Evolutionary conservation across 352 stramenopile species (phyloP).

Genomic region (Phytophthora vignae): DNA sequence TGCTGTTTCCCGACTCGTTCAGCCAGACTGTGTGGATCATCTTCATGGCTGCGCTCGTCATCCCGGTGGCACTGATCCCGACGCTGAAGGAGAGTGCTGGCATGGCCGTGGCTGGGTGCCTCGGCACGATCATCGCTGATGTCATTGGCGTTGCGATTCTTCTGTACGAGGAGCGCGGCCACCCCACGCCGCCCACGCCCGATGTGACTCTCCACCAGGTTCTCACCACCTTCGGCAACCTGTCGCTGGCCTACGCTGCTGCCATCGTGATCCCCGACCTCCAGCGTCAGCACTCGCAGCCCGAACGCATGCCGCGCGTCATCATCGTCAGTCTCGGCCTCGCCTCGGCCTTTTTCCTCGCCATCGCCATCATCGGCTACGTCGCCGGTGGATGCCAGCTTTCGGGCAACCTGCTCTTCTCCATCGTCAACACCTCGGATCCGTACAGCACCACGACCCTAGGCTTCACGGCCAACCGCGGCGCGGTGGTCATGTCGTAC

Average conservation of each 20-base stretch:
- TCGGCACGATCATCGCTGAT: conserved; percentile 58
- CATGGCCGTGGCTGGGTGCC: conserved; percentile 45
- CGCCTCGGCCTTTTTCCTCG: conserved; percentile 54
- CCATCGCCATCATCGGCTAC: conserved; percentile 45
- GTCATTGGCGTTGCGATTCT: conserved; percentile 46
- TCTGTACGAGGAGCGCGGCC: conserved; percentile 44
- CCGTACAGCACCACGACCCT: conserved; percentile 33
- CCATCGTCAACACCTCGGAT: conserved; percentile 39
- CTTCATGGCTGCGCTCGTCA: conserved; percentile 46
- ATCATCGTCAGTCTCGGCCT: conserved; percentile 48
- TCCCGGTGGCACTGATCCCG: conserved; percentile 49
- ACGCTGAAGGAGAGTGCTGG: conserved; percentile 55
- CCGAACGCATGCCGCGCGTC: conserved; percentile 56
- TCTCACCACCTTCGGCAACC: conserved; percentile 53
- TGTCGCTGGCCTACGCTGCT: conserved; percentile 57
- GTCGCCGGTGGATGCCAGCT: conserved; percentile 52
- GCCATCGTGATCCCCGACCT: conserved; percentile 55
- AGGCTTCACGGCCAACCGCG: conserved; percentile 47
- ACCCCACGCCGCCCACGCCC: conserved; percentile 41
- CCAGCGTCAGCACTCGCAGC: conserved; percentile 53
- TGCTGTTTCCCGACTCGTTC: conserved; percentile 56
- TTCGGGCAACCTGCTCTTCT: conserved; percentile 61
- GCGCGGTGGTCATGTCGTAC: conserved; percentile 50
- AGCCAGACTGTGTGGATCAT: conserved; percentile 50
- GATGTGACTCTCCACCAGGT: conserved; percentile 53